Evolutionary conservation across 2,329 filamentous ascomycete genomes (phyloP), one percentile per base, ranked within the genome.

Genomic region (Paecilomyces sp.): DNA sequence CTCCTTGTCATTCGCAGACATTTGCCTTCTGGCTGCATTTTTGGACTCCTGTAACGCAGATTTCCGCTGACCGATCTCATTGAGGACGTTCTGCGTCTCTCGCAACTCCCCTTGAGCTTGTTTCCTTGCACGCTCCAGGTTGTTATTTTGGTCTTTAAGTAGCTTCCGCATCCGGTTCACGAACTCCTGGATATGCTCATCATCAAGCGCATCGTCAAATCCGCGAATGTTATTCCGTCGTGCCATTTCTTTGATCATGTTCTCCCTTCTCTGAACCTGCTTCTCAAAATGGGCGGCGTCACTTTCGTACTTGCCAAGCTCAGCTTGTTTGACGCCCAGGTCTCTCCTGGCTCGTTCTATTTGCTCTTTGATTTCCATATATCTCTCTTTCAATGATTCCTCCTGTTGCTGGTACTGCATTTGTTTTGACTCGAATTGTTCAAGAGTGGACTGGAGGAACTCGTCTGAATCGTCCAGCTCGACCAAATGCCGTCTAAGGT

Each of bases 251-350:
- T 87, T 91, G 58, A 97, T 86, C 72, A 96, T 83, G 9, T 83
- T 81, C 67, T 88, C 82, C 47, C 93, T 88, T 53, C 84, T 80
- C 65, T 85, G 80, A 3, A 96, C 72, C 64, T 97, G 90, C 3
- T 88, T 85, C 70, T 97, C 91, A 70, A 94, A 91, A 67, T 89
- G 90, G 62, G 90, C 88, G 76, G 93, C 92, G 70, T 96, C 88
- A 1, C 92, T 93, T 73, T 94, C 85, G 66, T 88, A 87, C 65
- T 88, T 90, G 52, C 93, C 93, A 72, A 74, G 72, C 62, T 80
- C 75, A 28, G 74, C 79, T 59, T 77, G 75, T 56, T 76, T 75
- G 24, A 70, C 57, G 28, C 75, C 76, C 47, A 77, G 57, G 54
- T 72, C 69, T 54, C 70, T 71, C 2, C 83, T 80, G 55, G 72